Percentiles rank a stretch among this genome's conserved stretches.
These are phyloP conservation scores for Bauhinia variegata DNA, from an alignment of 306 rosid species.

Conservation along the genomic window DNA sequence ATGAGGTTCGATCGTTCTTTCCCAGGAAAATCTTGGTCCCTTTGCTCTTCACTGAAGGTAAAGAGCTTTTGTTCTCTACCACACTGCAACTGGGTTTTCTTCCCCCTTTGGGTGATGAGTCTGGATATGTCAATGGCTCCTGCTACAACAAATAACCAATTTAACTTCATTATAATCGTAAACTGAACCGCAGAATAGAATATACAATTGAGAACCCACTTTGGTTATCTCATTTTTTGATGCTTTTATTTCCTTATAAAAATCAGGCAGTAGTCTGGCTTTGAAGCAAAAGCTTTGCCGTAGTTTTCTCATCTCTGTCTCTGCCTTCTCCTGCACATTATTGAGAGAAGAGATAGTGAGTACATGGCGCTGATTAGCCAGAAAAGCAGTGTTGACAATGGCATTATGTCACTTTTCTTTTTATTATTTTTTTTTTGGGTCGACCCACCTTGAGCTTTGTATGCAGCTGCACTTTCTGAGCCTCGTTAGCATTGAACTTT, in stretches of 20 bases:
- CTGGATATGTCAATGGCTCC: conserved; percentile 51
- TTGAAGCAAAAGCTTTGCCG: conserved; percentile 85
- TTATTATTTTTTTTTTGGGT: conserved; percentile 6
- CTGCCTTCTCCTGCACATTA: conserved; percentile 74
- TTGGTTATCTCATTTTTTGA: conserved; percentile 47
- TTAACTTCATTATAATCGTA: neutral
- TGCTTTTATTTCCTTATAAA: conserved; percentile 72
- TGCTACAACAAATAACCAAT: conserved; percentile 21
- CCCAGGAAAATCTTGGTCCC: conserved; percentile 49
- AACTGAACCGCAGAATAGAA: neutral
- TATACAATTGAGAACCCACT: conserved; percentile 36
- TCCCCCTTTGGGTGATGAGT: conserved; percentile 51
- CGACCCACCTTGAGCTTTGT: conserved; percentile 69
- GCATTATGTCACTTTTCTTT: conserved; percentile 5
- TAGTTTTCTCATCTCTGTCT: conserved; percentile 66
- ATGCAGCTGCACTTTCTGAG: conserved; percentile 64
- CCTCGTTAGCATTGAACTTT: conserved; percentile 80
- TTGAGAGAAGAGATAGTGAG: too few species aligned
- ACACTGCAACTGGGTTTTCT: conserved; percentile 42
- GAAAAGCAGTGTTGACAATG: neutral
- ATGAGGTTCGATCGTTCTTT: conserved; percentile 43
- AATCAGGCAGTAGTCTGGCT: conserved; percentile 93
- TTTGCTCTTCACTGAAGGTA: conserved; percentile 50
- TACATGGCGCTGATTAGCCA: conserved; percentile 17
- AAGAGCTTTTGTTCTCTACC: conserved; percentile 44